Evolutionary conservation across 441 rosid species (phyloP).

Genomic region (Francoa sonchifolia): DNA sequence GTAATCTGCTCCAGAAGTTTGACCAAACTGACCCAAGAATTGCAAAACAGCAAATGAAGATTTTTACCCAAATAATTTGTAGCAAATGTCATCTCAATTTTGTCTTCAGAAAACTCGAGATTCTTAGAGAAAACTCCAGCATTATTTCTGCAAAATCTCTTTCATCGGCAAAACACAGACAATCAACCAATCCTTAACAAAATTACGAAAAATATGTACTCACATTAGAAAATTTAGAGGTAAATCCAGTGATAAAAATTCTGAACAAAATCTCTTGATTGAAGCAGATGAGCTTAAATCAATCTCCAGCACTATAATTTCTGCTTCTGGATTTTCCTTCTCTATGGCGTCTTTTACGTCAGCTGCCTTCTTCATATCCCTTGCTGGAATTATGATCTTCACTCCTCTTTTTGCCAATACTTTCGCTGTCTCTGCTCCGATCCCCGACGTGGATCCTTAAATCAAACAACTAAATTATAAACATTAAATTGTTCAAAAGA

Average conservation of each 20-base stretch:
- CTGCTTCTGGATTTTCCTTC: constrained; percentile 49
- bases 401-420: constrained; percentile 73
- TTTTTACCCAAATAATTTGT: constrained; percentile 72
- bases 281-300: constrained; percentile 83
- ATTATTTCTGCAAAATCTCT: constrained; percentile 61
- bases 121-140: constrained; percentile 69
- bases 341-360: constrained; percentile 40
- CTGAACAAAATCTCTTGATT: constrained; percentile 46
- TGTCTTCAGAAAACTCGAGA: constrained; percentile 83
- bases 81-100: constrained; percentile 87
- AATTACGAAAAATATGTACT: constrained; percentile 20
- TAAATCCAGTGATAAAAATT: constrained; percentile 52
- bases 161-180: no score
- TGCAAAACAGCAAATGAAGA: neutral
- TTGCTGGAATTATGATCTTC: constrained; percentile 64
- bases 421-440: constrained; percentile 81
- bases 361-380: constrained; percentile 62
- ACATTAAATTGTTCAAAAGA: neutral
- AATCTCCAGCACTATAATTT: constrained; percentile 43
- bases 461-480: neutral
- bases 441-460: constrained; percentile 85
- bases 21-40: neutral
- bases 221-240: constrained; percentile 85
- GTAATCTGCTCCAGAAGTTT: no score
- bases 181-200: no score